phyloP scores from a whole-genome alignment of 2,329 filamentous ascomycete genomes.

The Fusarium fujikuroi region DNA sequence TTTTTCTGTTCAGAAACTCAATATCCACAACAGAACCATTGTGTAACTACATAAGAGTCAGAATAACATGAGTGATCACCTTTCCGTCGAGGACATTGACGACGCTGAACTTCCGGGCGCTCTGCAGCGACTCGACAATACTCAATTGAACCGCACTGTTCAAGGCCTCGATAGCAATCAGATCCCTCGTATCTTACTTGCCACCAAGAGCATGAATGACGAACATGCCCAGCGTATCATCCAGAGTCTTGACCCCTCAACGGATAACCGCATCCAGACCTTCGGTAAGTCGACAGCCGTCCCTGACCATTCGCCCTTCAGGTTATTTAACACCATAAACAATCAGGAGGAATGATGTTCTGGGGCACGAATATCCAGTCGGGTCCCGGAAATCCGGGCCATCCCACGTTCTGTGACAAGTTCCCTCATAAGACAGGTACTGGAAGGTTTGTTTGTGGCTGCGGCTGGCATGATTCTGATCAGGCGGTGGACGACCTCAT shows the following conservation, averaged over 20 bases:
- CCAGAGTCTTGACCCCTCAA: neutral
- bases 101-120: neutral
- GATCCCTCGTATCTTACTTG: neutral
- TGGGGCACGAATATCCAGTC: neutral
- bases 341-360: neutral
- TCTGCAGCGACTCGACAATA: neutral
- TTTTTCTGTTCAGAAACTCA: neutral
- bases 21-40: accelerated
- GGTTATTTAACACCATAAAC: accelerated
- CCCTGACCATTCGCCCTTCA: accelerated
- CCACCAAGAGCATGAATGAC: neutral
- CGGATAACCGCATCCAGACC: neutral
- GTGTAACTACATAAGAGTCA: accelerated
- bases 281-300: neutral
- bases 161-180: neutral
- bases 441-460: neutral
- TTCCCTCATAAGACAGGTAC: neutral
- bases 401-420: neutral
- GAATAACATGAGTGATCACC: neutral
- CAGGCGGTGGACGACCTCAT: neutral
- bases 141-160: neutral
- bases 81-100: neutral
- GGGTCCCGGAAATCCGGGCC: accelerated
- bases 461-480: neutral
- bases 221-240: neutral